A percentile compares a stretch with the other conserved stretches of the same genome.
Evolutionary conservation across 1,139 yeast genomes (phyloP).

Genomic region (Diutina catenulata): DNA sequence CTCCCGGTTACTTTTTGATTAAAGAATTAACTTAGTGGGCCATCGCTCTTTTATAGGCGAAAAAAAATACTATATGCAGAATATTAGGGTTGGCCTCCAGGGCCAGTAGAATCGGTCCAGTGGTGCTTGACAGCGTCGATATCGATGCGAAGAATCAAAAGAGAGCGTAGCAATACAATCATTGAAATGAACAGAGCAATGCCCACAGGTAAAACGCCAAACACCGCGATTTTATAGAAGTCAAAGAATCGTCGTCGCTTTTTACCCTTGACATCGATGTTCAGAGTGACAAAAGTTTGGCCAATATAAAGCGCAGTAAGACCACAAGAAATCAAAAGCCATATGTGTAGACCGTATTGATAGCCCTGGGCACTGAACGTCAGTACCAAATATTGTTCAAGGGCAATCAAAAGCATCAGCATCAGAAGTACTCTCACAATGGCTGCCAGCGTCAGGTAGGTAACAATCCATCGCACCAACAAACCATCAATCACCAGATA

Average conservation of each 20-base stretch:
- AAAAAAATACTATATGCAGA: no score
- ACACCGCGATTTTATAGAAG: conserved; percentile 77
- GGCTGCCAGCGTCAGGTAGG: conserved; percentile 80
- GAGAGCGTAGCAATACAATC: conserved; percentile 67
- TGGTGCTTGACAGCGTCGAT: conserved; percentile 15
- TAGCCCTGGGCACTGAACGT: conserved; percentile 42
- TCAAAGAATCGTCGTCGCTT: conserved; percentile 54
- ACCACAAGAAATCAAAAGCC: conserved; percentile 83
- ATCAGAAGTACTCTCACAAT: conserved; percentile 75
- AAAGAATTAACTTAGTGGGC: conserved; percentile 17
- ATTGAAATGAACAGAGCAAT: conserved; percentile 87
- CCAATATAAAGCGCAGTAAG: conserved; percentile 74
- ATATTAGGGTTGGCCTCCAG: background rate
- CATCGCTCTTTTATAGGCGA: conserved; percentile 6
- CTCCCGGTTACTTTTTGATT: conserved; percentile 55
- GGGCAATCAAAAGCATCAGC: conserved; percentile 60
- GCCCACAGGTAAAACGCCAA: conserved; percentile 96
- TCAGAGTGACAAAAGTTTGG: conserved; percentile 84
- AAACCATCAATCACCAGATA: conserved; percentile 80
- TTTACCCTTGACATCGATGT: conserved; percentile 45
- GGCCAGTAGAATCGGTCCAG: background rate
- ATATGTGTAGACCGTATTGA: conserved; percentile 67
- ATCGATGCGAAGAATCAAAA: conserved; percentile 66
- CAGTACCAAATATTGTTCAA: conserved; percentile 56
- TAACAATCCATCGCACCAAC: conserved; percentile 89